Base-by-base conservation (phyloP, 345 rosid species). In the Gossypium arboreum region DNA sequence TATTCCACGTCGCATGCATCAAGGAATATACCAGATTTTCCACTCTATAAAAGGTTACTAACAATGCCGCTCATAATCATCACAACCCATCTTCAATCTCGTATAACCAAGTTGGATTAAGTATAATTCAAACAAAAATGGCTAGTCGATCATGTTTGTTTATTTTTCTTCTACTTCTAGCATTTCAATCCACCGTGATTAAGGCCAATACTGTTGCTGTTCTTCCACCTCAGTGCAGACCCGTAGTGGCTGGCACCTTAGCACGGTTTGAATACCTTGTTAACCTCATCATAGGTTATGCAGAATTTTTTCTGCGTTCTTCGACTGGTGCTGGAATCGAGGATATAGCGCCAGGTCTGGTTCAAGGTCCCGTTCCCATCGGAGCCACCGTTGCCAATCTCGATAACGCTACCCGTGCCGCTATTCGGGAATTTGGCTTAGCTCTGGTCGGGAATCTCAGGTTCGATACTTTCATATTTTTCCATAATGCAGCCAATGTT, bases 291-390 rank as follows among this genome's bases (percentile, higher is more conserved):
- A 84, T 3, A 24, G 0, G 54, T 0, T 85, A 83, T 76, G 93
- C 87, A 1, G 95, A 92, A 48, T 84, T 79, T 76, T 86, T 89
- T 81, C 79, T 88, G 63, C 20, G 27, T n/a, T 84, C 80, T 1
- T 79, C 92, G 2, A 54, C 73, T 10, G 95, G 97, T 16, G 12
- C n/a, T 15, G 92, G 95, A 7, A 87, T 90, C 0, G 88, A 90
- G 50, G 71, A 47, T 5, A 16, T 83, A 20, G 88, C 80, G 3
- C 84, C 87, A 1, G 67, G 73, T 0, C 73, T 83, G 25, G 17
- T 58, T 34, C 65, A 27, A 60, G 65, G 65, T 7, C 65, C 65
- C 16, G n/a, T 9, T 60, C 43, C 65, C 16, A 27, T 27, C 43
- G 65, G 41, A 25, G 39, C 16, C 39, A 4, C 8, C 34, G 1